A percentile compares a stretch with the other conserved stretches of the same genome.
phyloP scores from a whole-genome alignment of 208 protist genomes.

The Acanthamoeba castellanii region DNA sequence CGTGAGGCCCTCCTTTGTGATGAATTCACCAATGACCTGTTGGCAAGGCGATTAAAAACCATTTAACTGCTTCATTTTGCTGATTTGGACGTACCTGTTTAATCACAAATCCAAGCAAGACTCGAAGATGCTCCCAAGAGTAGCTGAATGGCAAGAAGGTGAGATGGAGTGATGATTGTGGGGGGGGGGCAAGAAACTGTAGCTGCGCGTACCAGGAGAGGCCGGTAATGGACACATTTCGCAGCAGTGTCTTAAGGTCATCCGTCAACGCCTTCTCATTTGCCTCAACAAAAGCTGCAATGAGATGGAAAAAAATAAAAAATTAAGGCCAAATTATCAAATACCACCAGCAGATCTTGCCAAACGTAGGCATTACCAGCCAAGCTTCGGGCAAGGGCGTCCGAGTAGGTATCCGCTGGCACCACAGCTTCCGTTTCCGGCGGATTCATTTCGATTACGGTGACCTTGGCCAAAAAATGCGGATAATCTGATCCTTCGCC shows the following conservation, averaged over 20 bases:
- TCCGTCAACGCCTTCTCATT: slow-evolving; percentile 3
- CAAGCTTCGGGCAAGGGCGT: neutral
- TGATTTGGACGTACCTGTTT: neutral
- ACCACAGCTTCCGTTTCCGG: slow-evolving; percentile 11
- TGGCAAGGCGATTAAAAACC: too few species aligned
- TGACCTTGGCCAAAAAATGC: too few species aligned
- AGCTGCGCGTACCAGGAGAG: neutral
- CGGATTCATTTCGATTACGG: slow-evolving; percentile 34
- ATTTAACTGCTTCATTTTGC: too few species aligned
- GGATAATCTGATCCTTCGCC: too few species aligned
- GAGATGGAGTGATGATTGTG: neutral
- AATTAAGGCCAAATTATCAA: neutral
- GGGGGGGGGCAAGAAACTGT: neutral
- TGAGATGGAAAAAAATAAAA: too few species aligned
- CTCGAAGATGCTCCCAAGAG: slow-evolving; percentile 28
- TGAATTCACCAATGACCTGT: slow-evolving; percentile 5
- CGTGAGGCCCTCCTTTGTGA: slow-evolving; percentile 25
- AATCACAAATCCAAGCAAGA: slow-evolving; percentile 32
- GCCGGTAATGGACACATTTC: neutral
- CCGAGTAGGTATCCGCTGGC: slow-evolving; percentile 1
- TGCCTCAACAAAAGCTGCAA: neutral
- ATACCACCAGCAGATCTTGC: neutral
- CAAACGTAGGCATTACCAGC: neutral
- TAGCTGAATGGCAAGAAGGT: slow-evolving; percentile 1
- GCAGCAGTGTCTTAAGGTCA: neutral